Conservation (phyloP, 257 asterid genomes). For the Capsicum pubescens region DNA sequence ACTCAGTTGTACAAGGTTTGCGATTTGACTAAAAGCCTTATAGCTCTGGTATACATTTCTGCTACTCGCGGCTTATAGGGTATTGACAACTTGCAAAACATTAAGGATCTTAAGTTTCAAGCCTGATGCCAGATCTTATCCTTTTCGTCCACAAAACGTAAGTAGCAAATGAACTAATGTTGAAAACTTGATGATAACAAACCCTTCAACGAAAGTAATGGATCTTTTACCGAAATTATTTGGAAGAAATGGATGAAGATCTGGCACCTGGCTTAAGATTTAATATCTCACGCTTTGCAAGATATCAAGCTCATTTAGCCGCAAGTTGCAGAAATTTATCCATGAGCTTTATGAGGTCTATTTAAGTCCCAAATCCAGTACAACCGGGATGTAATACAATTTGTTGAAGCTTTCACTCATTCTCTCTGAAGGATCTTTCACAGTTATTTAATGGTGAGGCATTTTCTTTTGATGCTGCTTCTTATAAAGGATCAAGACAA, state of each 20-base stretch:
- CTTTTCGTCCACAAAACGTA: background rate
- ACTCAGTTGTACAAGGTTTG: background rate
- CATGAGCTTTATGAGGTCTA: background rate
- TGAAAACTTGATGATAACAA: background rate
- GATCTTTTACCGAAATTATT: too few relatives aligned
- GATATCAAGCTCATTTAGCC: background rate
- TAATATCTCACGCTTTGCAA: background rate
- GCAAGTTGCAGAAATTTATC: background rate
- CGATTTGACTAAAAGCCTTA: background rate
- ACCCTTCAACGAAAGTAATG: background rate
- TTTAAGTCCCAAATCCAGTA: background rate
- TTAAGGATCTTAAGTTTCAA: background rate
- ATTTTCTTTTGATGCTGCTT: background rate
- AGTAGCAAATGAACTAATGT: background rate
- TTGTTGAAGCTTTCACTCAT: background rate
- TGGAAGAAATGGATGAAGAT: background rate
- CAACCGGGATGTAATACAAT: background rate
- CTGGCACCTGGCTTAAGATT: background rate
- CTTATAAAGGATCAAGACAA: background rate
- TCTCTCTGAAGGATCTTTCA: background rate
- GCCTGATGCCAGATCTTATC: background rate
- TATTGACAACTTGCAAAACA: background rate
- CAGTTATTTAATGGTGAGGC: background rate
- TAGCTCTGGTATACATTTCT: background rate
- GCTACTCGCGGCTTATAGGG: background rate